phyloP scores from a whole-genome alignment of 2,329 filamentous ascomycete genomes.

The Colletotrichum tropicale region DNA sequence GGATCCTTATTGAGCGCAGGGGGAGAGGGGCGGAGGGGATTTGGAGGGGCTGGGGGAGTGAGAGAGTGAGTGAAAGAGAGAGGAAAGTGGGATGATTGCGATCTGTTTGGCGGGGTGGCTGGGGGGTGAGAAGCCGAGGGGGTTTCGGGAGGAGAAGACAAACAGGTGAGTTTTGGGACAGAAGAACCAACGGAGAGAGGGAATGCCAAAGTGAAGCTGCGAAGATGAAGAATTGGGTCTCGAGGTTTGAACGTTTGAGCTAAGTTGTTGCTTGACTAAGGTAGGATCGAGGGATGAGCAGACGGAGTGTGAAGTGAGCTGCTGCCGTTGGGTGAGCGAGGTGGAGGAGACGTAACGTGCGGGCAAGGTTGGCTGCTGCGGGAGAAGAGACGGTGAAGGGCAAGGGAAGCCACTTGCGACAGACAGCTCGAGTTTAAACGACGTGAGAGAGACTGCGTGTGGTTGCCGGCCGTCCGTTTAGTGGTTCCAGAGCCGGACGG shows the following conservation, averaged over 20 bases:
- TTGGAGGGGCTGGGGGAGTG: background rate
- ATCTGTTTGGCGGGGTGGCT: conserved; percentile 4
- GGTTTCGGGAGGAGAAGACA: background rate
- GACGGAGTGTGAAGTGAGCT: background rate
- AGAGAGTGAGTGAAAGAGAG: background rate
- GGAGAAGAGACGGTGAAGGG: background rate
- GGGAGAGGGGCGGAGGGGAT: background rate
- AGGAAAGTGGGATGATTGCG: background rate
- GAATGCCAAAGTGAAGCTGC: background rate
- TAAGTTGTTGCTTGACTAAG: background rate
- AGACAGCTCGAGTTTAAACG: background rate
- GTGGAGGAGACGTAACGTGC: background rate
- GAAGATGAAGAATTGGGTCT: background rate
- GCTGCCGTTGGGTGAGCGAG: background rate
- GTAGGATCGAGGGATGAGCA: background rate
- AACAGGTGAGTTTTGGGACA: background rate
- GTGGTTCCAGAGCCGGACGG: background rate
- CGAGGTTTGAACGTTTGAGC: background rate
- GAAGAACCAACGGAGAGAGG: background rate
- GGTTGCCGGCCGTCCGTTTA: background rate
- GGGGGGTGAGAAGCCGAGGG: background rate
- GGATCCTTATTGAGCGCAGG: background rate
- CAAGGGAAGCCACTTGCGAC: background rate
- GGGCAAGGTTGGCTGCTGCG: background rate
- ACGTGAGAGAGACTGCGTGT: background rate